phyloP scores from a whole-genome alignment of 2,329 filamentous ascomycete species.

The Paramyrothecium roridum region DNA sequence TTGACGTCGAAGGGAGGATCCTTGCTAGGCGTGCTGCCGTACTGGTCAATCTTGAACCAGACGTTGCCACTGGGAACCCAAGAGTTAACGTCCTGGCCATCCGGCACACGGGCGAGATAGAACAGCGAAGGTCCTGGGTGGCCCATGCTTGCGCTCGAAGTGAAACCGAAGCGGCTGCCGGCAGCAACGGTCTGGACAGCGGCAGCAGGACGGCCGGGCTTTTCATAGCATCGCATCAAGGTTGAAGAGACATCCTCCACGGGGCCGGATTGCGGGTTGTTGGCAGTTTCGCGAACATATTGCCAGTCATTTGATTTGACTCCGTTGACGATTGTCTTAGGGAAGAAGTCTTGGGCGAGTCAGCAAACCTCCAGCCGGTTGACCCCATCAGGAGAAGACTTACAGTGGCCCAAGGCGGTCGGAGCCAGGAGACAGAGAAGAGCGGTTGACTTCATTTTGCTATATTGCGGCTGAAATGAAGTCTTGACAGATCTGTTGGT shows the following conservation, averaged over 20 bases:
- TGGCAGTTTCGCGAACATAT: constrained; percentile 27
- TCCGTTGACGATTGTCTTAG: constrained; percentile 6
- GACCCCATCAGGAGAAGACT: not conserved
- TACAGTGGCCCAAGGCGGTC: constrained; percentile 1
- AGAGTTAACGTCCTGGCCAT: constrained; percentile 23
- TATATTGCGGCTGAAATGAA: not conserved
- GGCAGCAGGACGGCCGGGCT: constrained; percentile 12
- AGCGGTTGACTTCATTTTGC: not conserved
- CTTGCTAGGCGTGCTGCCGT: constrained; percentile 7
- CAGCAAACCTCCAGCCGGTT: not conserved
- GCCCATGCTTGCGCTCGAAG: constrained; percentile 30
- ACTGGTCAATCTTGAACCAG: constrained; percentile 36
- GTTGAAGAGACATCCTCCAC: constrained; percentile 24
- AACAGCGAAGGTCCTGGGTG: constrained; percentile 34
- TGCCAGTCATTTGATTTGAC: constrained; percentile 20
- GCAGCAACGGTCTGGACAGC: constrained; percentile 27
- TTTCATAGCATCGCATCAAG: constrained; percentile 30
- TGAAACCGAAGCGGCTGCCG: constrained; percentile 35
- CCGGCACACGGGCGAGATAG: constrained; percentile 33
- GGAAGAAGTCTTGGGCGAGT: constrained; percentile 7
- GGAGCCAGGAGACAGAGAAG: not conserved
- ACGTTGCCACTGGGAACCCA: constrained; percentile 28
- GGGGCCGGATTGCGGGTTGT: constrained; percentile 26
- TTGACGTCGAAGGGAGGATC: constrained; percentile 1
- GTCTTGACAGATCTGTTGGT: not conserved